Evolutionary conservation across 2,329 filamentous ascomycete species (phyloP), one percentile per base, ranked within the genome.

Genomic region (Alternaria incomplexa): DNA sequence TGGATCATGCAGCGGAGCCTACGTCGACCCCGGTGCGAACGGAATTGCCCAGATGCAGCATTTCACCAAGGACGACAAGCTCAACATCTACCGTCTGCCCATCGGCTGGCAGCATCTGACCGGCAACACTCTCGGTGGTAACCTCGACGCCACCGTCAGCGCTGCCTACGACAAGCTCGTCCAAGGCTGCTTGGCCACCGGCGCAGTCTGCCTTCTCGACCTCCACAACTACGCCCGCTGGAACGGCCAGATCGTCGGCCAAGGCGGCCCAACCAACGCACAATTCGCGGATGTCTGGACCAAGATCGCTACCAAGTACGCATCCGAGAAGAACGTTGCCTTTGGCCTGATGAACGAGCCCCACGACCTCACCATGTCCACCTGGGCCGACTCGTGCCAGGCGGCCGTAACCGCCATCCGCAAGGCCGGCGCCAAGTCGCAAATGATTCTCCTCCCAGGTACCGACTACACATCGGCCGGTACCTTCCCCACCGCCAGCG

Each of bases 261-360:
- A 91, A 72, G 89, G 88, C 22, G 89, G 88, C 0, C 88, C 88
- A 0, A 84, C 83, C 0, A 84, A 90, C 72, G 85, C 83, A 11
- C 79, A 88, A 13, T 88, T 91, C 67, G 85, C 83, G 4, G 80
- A 79, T 45, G 77, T 91, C 6, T 91, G 89, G 89, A 76, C 67
- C 28, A 79, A 82, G 71, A 64, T 83, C 5, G 89, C 89, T 1
- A 81, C 78, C 1, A 87, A 87, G 72, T 91, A 91, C 76, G 83
- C 82, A 22, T 71, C 72, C 6, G 78, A 87, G 53, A 74, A 82
- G 40, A 87, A 85, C 63, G 79, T 91, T 25, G 82, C 86, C 4
- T 90, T 91, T 67, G 89, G 88, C 13, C 74, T 91, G 47, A 91
- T 91, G 89, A 92, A 91, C 78, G 90, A 83, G 79, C 89, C 89